phyloP scores from a whole-genome alignment of 2,329 filamentous ascomycete genomes.

The Torrubiella hemipterigena region DNA sequence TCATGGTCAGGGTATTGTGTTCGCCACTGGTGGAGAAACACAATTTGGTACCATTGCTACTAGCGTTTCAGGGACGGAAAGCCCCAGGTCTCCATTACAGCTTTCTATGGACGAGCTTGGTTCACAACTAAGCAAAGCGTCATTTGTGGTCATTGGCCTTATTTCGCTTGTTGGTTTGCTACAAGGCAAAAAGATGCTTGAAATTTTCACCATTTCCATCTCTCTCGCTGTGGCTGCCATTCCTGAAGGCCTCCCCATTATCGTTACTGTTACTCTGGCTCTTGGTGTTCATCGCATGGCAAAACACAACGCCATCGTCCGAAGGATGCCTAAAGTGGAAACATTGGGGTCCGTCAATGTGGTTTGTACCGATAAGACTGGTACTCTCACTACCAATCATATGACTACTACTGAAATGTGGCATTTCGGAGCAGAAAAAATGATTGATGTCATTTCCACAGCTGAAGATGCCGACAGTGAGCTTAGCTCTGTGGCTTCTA shows the following conservation, averaged over 20 bases:
- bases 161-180: slow-evolving; percentile 86
- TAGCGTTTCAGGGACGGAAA: slow-evolving; percentile 89
- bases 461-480: slow-evolving; percentile 41
- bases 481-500: slow-evolving; percentile 62
- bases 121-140: slow-evolving; percentile 92
- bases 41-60: slow-evolving; percentile 95
- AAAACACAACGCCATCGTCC: slow-evolving; percentile 85
- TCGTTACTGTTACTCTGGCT: slow-evolving; percentile 92
- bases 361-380: slow-evolving; percentile 95
- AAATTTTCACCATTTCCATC: slow-evolving; percentile 96
- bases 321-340: slow-evolving; percentile 91
- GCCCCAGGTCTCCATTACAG: slow-evolving; percentile 85
- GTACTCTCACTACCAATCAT: slow-evolving; percentile 91
- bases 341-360: slow-evolving; percentile 98
- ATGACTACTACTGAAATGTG: slow-evolving; percentile 97
- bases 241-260: slow-evolving; percentile 91
- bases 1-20: slow-evolving; percentile 92
- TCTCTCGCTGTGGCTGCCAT: slow-evolving; percentile 94
- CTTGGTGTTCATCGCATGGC: slow-evolving; percentile 96
- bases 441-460: slow-evolving; percentile 41
- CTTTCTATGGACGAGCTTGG: slow-evolving; percentile 96
- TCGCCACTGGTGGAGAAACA: slow-evolving; percentile 84
- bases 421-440: slow-evolving; percentile 62
- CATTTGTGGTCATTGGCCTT: slow-evolving; percentile 84
- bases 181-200: slow-evolving; percentile 77